Base-by-base conservation (phyloP, 1,139 yeast species). In the Hyphopichia pseudoburtonii region DNA sequence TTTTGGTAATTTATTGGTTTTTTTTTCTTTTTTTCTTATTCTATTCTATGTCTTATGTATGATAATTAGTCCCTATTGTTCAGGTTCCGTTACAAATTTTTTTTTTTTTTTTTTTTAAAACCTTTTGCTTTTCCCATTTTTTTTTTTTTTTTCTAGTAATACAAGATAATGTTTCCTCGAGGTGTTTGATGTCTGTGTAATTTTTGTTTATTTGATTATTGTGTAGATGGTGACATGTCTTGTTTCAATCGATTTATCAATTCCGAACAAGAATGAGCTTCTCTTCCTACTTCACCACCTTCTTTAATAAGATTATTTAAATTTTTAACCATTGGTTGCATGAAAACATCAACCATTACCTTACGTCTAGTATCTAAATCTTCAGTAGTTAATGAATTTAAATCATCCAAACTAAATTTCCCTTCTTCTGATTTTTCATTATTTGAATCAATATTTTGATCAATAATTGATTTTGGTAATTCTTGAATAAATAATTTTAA, bases 201-300 rank as follows among this genome's bases (percentile, higher is more conserved):
- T n/a, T n/a, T n/a, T n/a, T n/a, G n/a, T n/a, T n/a, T n/a, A n/a
- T n/a, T n/a, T n/a, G n/a, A n/a, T n/a, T 21, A 21, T 7, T 21
- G 7, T 21, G 23, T 7, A 21, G 7, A 7, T 21, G 7, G 23
- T 7, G 9, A 7, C 10, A 21, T 21, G 7, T 21, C 23, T n/a
- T 24, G 10, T 8, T 24, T 8, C 27, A 28, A 18, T n/a, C 18
- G 17, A 4, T 17, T 23, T 17, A 31, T 12, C 12, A 31, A 11
- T 17, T 23, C 25, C 28, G 62, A 37, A 40, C 68, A 60, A 6
- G 56, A 50, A 36, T 71, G 71, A 9, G 87, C 83, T 34, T 70
- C 71, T 43, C 82, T 74, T 3, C 89, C 92, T 10, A 75, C 65
- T 42, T 83, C 89, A 3, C 94, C 94, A 8, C 89, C 90, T 50